Evolutionary conservation across 352 stramenopile genomes (phyloP).

Genomic region (Globisporangium nagaii): DNA sequence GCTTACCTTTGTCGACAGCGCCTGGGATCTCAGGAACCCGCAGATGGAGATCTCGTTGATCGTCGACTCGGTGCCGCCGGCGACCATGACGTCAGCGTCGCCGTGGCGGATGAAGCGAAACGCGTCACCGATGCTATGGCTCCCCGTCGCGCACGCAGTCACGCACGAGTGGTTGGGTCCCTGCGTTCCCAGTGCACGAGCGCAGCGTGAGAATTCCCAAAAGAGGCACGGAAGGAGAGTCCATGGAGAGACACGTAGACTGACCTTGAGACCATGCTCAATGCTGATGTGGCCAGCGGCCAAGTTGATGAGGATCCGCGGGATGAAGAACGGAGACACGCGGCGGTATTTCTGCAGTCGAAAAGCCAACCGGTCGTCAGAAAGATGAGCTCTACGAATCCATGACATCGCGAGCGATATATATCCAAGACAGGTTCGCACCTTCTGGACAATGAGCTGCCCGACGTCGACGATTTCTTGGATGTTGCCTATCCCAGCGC

Average conservation of each 20-base stretch:
- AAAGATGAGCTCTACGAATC: neutral
- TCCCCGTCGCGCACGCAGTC: slow-evolving; percentile 96
- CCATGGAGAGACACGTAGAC: neutral
- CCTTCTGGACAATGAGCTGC: slow-evolving; percentile 55
- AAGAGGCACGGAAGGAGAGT: too few relatives aligned
- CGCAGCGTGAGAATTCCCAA: neutral
- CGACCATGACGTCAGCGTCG: slow-evolving; percentile 95
- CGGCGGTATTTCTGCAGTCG: slow-evolving; percentile 78
- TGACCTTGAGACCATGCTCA: slow-evolving; percentile 83
- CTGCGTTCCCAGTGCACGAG: slow-evolving; percentile 14
- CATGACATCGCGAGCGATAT: too few relatives aligned
- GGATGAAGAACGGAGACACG: slow-evolving; percentile 93
- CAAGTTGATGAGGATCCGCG: slow-evolving; percentile 91
- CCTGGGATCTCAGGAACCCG: slow-evolving; percentile 94
- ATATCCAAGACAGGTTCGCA: slow-evolving; percentile 7
- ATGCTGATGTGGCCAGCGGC: slow-evolving; percentile 91
- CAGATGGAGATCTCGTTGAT: slow-evolving; percentile 93
- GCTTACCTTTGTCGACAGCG: slow-evolving; percentile 86
- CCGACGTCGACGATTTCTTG: slow-evolving; percentile 81
- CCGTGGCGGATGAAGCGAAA: slow-evolving; percentile 83
- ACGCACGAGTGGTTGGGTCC: slow-evolving; percentile 97
- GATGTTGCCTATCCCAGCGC: slow-evolving; percentile 83
- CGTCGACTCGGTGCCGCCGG: slow-evolving; percentile 92
- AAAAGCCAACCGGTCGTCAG: neutral
- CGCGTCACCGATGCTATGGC: slow-evolving; percentile 95